A percentile compares a stretch with the other conserved stretches of the same genome.
Evolutionary conservation across 306 rosid species (phyloP).

Genomic region (Ceratonia siliqua): DNA sequence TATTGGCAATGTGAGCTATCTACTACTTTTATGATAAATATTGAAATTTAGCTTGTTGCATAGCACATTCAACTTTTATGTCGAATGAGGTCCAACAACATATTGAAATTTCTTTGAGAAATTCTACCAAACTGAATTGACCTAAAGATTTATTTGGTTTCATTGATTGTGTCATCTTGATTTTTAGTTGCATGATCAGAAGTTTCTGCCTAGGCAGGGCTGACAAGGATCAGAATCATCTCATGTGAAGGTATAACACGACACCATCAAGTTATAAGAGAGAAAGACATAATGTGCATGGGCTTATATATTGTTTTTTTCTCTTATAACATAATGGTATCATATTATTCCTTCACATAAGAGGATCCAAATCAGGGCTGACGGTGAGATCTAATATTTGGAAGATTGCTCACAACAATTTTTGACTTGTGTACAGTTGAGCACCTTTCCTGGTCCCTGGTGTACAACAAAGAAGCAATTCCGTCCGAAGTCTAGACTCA

Average conservation of each 20-base stretch:
- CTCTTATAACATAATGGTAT: too few species aligned
- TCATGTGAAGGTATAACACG: too few species aligned
- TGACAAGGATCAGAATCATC: too few species aligned
- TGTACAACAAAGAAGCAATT: slow-evolving; percentile 74
- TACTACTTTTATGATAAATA: neutral
- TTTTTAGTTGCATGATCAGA: neutral
- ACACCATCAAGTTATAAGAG: too few species aligned
- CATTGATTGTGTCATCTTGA: slow-evolving; percentile 1
- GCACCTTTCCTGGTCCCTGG: slow-evolving; percentile 86
- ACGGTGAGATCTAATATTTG: neutral
- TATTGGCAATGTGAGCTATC: slow-evolving; percentile 73
- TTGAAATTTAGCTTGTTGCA: slow-evolving; percentile 6
- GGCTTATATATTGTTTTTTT: too few species aligned
- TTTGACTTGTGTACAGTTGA: slow-evolving; percentile 53
- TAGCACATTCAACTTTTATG: neutral
- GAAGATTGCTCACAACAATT: neutral
- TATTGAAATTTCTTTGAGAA: slow-evolving; percentile 1
- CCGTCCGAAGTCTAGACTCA: slow-evolving; percentile 57
- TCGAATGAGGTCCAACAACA: slow-evolving; percentile 11
- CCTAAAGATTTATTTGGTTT: neutral
- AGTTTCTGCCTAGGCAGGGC: neutral
- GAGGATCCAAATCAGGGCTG: too few species aligned
- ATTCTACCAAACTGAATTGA: neutral
- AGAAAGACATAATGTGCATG: too few species aligned
- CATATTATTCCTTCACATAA: too few species aligned